A percentile compares a stretch with the other conserved stretches of the same genome.
These are phyloP conservation scores for Aspergillus campestris DNA, from an alignment of 495 filamentous ascomycete species.

Conservation along the genomic window DNA sequence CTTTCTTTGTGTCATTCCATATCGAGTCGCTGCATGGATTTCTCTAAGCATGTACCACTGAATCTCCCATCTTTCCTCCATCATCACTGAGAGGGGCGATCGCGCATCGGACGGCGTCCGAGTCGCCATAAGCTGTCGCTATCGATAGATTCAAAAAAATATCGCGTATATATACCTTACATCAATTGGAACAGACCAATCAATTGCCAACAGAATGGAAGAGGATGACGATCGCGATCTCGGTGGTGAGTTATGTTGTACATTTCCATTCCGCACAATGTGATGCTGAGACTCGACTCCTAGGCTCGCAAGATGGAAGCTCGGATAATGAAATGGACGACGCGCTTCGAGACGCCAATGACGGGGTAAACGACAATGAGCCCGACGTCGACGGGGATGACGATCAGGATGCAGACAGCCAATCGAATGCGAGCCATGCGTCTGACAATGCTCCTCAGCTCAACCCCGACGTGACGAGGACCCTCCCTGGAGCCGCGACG, in stretches of 20 bases:
- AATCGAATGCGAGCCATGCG: slow-evolving; percentile 39
- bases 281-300: not conserved
- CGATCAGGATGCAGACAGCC: slow-evolving; percentile 51
- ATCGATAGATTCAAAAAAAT: too few species aligned
- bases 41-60: too few species aligned
- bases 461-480: slow-evolving; percentile 31
- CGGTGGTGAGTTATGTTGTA: slow-evolving; percentile 28
- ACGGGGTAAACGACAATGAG: slow-evolving; percentile 54
- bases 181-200: not conserved
- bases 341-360: slow-evolving; percentile 55
- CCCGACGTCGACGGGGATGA: slow-evolving; percentile 54
- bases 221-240: slow-evolving; percentile 52
- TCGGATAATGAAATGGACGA: slow-evolving; percentile 67
- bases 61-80: too few species aligned
- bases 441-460: slow-evolving; percentile 36
- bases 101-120: too few species aligned
- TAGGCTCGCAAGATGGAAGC: slow-evolving; percentile 53
- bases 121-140: too few species aligned
- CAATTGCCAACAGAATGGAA: slow-evolving; percentile 30
- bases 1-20: too few species aligned
- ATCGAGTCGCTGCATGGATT: too few species aligned
- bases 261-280: too few species aligned
- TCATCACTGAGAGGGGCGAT: too few species aligned
- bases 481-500: slow-evolving; percentile 25
- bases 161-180: not conserved